phyloP scores from a whole-genome alignment of 768 basidiomycete genomes.

The Boletales sp. region DNA sequence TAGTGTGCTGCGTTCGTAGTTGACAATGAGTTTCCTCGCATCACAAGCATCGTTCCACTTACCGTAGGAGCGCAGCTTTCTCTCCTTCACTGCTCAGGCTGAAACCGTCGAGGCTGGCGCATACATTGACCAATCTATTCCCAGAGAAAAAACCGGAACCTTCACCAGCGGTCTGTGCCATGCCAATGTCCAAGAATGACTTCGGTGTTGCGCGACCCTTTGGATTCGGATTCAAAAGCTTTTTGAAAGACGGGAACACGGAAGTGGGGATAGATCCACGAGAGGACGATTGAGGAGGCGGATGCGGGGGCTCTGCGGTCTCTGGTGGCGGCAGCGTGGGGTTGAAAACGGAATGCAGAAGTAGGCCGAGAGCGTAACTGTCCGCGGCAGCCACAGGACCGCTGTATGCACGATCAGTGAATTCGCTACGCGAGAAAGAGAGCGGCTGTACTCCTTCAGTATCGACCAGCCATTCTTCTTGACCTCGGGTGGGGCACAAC shows the following conservation, averaged over 20 bases:
- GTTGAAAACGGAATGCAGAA: slow-evolving; percentile 87
- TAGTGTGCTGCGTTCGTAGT: slow-evolving; percentile 51
- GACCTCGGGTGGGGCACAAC: slow-evolving; percentile 79
- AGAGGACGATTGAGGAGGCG: slow-evolving; percentile 71
- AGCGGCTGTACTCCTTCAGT: slow-evolving; percentile 68
- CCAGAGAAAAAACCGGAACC: slow-evolving; percentile 73
- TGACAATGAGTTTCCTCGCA: not conserved
- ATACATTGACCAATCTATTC: slow-evolving; percentile 83
- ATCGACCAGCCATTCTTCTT: slow-evolving; percentile 81
- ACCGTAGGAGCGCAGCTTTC: slow-evolving; percentile 71
- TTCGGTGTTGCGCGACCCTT: slow-evolving; percentile 75
- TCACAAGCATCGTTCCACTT: slow-evolving; percentile 3
- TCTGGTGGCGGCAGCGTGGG: slow-evolving; percentile 69
- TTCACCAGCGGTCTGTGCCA: slow-evolving; percentile 56
- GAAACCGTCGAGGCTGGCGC: slow-evolving; percentile 83
- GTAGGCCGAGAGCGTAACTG: slow-evolving; percentile 83
- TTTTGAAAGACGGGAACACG: slow-evolving; percentile 81
- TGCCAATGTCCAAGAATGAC: slow-evolving; percentile 76
- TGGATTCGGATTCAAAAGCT: slow-evolving; percentile 85
- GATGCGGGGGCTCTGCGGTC: slow-evolving; percentile 67
- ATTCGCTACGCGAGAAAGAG: not conserved
- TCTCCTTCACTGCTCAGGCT: slow-evolving; percentile 77
- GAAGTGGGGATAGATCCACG: slow-evolving; percentile 72
- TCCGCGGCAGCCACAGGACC: slow-evolving; percentile 65
- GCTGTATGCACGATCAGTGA: slow-evolving; percentile 25